Conservation (phyloP, 495 filamentous ascomycete genomes). For the Bacidia rubella region DNA sequence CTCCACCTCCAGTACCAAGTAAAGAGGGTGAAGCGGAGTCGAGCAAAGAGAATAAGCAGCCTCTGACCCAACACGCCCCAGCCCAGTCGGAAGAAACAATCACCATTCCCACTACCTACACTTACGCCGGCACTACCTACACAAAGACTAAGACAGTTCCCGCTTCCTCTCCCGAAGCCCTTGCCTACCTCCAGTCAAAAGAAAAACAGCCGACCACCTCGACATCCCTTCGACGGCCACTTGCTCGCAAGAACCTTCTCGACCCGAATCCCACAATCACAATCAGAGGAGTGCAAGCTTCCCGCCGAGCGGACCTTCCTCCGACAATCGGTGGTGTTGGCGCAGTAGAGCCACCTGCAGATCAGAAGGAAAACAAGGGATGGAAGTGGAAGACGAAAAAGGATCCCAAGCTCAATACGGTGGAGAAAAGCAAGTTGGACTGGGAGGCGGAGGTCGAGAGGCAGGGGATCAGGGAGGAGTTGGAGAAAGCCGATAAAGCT, state of each 20-base stretch:
- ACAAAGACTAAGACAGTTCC: slow-evolving; percentile 72
- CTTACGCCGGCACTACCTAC: slow-evolving; percentile 77
- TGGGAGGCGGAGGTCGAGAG: slow-evolving; percentile 91
- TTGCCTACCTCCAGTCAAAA: slow-evolving; percentile 51
- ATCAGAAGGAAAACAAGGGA: slow-evolving; percentile 10
- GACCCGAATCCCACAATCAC: slow-evolving; percentile 50
- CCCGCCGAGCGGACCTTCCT: slow-evolving; percentile 11
- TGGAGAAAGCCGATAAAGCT: slow-evolving; percentile 68
- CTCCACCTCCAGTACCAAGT: slow-evolving; percentile 7
- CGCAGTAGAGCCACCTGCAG: neutral
- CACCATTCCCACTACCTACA: slow-evolving; percentile 76
- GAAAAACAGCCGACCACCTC: slow-evolving; percentile 28
- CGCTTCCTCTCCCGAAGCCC: slow-evolving; percentile 68
- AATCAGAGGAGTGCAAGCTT: slow-evolving; percentile 23
- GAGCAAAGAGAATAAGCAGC: neutral
- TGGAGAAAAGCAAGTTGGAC: slow-evolving; percentile 89
- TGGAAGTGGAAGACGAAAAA: slow-evolving; percentile 21
- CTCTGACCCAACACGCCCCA: slow-evolving; percentile 7
- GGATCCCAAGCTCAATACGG: slow-evolving; percentile 77
- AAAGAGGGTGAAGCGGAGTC: slow-evolving; percentile 20
- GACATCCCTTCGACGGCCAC: slow-evolving; percentile 39
- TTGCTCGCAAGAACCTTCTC: slow-evolving; percentile 63
- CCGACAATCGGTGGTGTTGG: slow-evolving; percentile 33
- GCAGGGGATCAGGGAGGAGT: slow-evolving; percentile 82
- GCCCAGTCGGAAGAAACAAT: slow-evolving; percentile 38